Evolutionary conservation across 2,329 filamentous ascomycete genomes (phyloP).

Genomic region (Pestalotiopsis sp.): DNA sequence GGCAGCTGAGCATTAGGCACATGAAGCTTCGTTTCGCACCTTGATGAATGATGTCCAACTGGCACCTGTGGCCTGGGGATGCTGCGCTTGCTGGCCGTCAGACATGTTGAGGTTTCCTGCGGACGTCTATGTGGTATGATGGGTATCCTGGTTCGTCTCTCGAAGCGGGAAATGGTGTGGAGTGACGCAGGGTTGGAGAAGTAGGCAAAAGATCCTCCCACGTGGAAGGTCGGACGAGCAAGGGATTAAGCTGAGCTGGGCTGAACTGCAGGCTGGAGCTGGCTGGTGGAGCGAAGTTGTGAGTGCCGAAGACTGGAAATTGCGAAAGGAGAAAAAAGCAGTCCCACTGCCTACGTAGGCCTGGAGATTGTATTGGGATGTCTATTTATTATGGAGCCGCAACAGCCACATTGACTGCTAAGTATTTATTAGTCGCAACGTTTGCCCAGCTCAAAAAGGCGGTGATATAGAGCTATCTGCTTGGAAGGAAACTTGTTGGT

Average conservation of each 20-base stretch:
- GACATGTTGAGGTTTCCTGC: slow-evolving; percentile 4
- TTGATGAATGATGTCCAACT: slow-evolving; percentile 36
- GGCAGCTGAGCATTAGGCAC: background rate
- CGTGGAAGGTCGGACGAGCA: background rate
- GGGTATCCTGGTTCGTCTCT: background rate
- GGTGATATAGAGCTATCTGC: too few relatives aligned
- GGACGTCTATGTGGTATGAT: background rate
- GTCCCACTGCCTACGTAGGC: background rate
- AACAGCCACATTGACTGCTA: background rate
- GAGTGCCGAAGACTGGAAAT: background rate
- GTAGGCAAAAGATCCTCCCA: slow-evolving; percentile 1
- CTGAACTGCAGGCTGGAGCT: background rate
- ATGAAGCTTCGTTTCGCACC: slow-evolving; percentile 19
- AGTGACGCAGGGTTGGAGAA: background rate
- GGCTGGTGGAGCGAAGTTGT: background rate
- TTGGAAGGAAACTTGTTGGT: too few relatives aligned
- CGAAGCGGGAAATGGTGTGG: slow-evolving; percentile 1
- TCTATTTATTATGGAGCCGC: background rate
- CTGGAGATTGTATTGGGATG: background rate
- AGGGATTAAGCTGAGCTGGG: background rate
- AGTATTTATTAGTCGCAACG: too few relatives aligned
- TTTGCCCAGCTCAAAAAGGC: too few relatives aligned
- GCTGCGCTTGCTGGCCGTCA: slow-evolving; percentile 14
- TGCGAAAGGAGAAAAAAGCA: background rate
- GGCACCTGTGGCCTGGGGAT: slow-evolving; percentile 32